Base-by-base conservation (phyloP, 2,329 filamentous ascomycete genomes). In the Fusarium camptoceras region DNA sequence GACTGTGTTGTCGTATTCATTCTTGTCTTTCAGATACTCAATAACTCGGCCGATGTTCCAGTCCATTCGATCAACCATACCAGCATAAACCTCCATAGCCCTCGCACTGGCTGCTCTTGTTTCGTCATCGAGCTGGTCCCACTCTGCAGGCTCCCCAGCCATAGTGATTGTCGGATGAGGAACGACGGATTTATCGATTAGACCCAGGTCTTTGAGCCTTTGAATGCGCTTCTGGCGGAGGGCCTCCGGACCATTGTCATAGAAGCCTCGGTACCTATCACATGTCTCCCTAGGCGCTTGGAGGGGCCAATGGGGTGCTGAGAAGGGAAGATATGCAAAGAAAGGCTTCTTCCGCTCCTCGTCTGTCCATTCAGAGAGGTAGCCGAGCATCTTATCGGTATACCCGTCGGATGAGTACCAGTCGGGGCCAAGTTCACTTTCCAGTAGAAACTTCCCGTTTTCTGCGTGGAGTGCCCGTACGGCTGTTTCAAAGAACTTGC, bases 311-410 rank as follows among this genome's bases (percentile, higher is more conserved):
- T 60, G 58, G 3, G 43, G 58, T 8, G 51, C 58, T 4, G 41
- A 48, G 7, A 57, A 59, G 4, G 58, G 58, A 3, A 60, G 43
- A 7, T 57, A 57, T n/a, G 43, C 43, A 3, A 61, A 57, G 22
- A 49, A 49, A n/a, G 58, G 53, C n/a, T 49, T 39, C 5, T 43
- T 31, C 0, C 11, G 22, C 6, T 44, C 28, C 11, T 39, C 28
- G 0, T 20, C 11, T 18, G 27, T 43, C 6, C n/a, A 15, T 1
- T 37, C 28, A 0, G 28, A 30, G 3, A 60, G 27, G 1, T 57
- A 60, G 3, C 7, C 18, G 3, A 60, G 11, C 12, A 60, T 18
- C 8, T 49, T 60, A 10, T 49, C 7, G 3, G 34, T n/a, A 16
- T 57, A 60, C 8, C 51, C 27, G 8, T 49, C 34, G 24, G 22